Evolutionary conservation across 768 basidiomycete genomes (phyloP).

Genomic region (Leccinum longicurvipes): DNA sequence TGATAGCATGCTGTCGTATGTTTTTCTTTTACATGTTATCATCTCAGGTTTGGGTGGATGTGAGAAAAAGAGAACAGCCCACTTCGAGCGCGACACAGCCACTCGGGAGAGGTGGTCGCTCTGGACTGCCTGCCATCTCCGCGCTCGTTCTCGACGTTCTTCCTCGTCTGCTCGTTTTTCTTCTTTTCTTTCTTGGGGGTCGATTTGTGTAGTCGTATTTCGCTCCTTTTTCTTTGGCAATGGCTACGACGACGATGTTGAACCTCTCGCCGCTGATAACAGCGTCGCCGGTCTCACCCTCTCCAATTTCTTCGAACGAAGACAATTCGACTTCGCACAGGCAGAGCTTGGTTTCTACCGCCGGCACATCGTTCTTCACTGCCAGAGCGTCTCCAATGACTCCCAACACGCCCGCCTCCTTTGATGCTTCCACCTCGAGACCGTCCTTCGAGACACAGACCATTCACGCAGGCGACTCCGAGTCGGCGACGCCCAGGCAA

Average conservation of each 20-base stretch:
- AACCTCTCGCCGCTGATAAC: slow-evolving; percentile 15
- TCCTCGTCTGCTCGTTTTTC: background rate
- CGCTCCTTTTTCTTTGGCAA: background rate
- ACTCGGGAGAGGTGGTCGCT: slow-evolving; percentile 8
- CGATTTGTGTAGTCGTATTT: background rate
- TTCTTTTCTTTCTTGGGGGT: background rate
- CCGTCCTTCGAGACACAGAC: slow-evolving; percentile 36
- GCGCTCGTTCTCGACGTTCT: background rate
- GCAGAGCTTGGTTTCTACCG: slow-evolving; percentile 25
- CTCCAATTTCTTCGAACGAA: slow-evolving; percentile 10
- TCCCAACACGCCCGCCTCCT: slow-evolving; percentile 19
- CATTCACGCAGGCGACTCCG: slow-evolving; percentile 13
- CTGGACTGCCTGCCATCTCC: background rate
- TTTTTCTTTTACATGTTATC: background rate
- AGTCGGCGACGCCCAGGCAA: slow-evolving; percentile 33
- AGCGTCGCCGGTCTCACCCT: slow-evolving; percentile 12
- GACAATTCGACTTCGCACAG: slow-evolving; percentile 16
- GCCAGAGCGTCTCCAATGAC: slow-evolving; percentile 25
- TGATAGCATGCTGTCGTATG: slow-evolving; percentile 18
- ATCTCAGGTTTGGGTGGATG: background rate
- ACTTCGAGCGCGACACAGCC: slow-evolving; percentile 6
- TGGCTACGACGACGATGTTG: slow-evolving; percentile 12
- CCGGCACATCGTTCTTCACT: slow-evolving; percentile 26
- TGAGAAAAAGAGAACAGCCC: background rate
- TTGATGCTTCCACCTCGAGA: slow-evolving; percentile 27